Evolutionary conservation across 805 yeast genomes (phyloP).

Genomic region (Kuraishia floccosa): DNA sequence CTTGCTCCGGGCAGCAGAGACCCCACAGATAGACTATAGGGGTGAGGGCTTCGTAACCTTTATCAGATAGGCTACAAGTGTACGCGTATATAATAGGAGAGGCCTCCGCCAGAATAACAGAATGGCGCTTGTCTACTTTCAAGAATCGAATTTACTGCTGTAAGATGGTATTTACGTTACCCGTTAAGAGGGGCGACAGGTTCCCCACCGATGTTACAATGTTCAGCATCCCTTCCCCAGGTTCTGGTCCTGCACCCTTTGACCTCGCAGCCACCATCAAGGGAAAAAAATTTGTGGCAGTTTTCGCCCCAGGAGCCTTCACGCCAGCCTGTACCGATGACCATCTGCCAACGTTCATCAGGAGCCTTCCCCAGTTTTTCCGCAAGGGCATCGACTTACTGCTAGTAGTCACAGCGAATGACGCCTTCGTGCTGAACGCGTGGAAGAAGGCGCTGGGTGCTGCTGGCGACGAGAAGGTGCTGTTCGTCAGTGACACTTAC

Average conservation of each 20-base stretch:
- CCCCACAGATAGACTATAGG: no score
- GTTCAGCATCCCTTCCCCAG: conserved; percentile 21
- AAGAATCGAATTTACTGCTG: no score
- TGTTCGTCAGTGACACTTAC: conserved; percentile 58
- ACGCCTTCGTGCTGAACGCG: conserved; percentile 49
- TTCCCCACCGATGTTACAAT: conserved; percentile 23
- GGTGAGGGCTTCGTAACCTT: no score
- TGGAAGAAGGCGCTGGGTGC: conserved; percentile 46
- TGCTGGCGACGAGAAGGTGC: conserved; percentile 23
- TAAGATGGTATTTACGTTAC: background rate
- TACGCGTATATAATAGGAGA: no score
- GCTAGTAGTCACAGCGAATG: conserved; percentile 36
- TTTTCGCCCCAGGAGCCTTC: conserved; percentile 81
- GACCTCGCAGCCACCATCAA: conserved; percentile 14
- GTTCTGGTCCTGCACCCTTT: conserved; percentile 22
- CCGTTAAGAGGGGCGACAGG: conserved; percentile 14
- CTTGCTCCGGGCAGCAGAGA: no score
- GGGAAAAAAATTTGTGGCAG: conserved; percentile 50
- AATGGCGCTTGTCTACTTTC: no score
- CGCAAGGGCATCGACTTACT: conserved; percentile 53
- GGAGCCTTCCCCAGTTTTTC: conserved; percentile 35
- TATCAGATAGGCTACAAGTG: no score
- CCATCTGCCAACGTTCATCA: conserved; percentile 61
- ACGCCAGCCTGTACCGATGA: conserved; percentile 70
- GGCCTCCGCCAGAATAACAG: no score